Conservation (phyloP, 116 monocot species). For the Posidonia oceanica region DNA sequence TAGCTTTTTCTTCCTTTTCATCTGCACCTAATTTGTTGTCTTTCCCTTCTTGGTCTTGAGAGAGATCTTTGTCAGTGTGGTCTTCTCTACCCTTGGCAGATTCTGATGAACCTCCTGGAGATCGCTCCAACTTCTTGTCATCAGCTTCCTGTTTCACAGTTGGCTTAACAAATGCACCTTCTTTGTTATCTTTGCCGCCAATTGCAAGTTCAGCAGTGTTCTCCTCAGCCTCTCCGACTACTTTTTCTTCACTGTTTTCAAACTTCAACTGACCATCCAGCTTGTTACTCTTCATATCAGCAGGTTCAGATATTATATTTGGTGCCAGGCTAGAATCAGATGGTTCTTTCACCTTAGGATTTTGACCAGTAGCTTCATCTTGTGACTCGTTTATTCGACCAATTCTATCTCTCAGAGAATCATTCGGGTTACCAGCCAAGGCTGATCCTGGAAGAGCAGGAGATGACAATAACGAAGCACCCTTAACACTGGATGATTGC, state of each 20-base stretch:
- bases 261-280: slow-evolving; percentile 8
- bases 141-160: slow-evolving; percentile 10
- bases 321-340: not conserved
- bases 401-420: slow-evolving; percentile 7
- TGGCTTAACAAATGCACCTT: slow-evolving; percentile 6
- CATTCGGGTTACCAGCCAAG: slow-evolving; percentile 6
- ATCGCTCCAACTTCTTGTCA: slow-evolving; percentile 3
- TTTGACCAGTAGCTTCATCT: not conserved
- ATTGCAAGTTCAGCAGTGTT: not conserved
- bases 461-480: not conserved
- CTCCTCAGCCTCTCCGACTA: not conserved
- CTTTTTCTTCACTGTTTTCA: slow-evolving; percentile 14
- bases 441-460: not conserved
- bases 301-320: not conserved
- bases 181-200: slow-evolving; percentile 11
- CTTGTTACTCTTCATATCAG: slow-evolving; percentile 14
- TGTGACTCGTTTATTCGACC: not conserved
- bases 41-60: not conserved
- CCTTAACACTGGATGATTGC: not conserved
- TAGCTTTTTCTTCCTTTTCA: not conserved
- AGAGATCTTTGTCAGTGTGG: not conserved
- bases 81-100: not conserved
- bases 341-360: not conserved
- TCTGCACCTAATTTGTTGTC: no score
- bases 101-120: slow-evolving; percentile 7